phyloP scores from a whole-genome alignment of 306 rosid genomes.

The Medicago ruthenica region DNA sequence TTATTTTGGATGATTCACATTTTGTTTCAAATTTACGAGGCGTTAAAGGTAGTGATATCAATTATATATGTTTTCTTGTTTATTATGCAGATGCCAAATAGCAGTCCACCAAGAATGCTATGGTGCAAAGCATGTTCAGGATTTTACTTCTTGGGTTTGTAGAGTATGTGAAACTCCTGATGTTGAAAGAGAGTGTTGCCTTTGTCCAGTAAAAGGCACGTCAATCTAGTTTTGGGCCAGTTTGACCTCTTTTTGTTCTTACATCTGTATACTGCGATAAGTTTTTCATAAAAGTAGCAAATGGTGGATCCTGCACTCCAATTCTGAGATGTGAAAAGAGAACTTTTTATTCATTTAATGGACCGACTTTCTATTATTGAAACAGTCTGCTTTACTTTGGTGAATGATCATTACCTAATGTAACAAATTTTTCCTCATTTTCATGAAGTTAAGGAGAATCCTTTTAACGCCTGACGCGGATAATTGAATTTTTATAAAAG shows the following conservation, averaged over 20 bases:
- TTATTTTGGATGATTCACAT: slow-evolving; percentile 10
- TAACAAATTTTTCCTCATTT: not conserved
- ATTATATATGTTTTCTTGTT: no score
- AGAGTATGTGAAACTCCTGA: slow-evolving; percentile 94
- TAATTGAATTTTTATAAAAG: slow-evolving; percentile 23
- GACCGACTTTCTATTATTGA: slow-evolving; percentile 17
- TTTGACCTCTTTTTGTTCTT: slow-evolving; percentile 27
- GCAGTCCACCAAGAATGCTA: slow-evolving; percentile 99
- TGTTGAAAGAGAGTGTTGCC: slow-evolving; percentile 89
- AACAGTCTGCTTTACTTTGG: slow-evolving; percentile 24
- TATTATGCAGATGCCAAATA: slow-evolving; percentile 82
- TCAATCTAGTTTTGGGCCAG: slow-evolving; percentile 41
- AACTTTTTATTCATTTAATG: slow-evolving; percentile 26
- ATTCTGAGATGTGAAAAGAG: slow-evolving; percentile 29
- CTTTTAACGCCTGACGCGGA: slow-evolving; percentile 21
- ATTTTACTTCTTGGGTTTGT: slow-evolving; percentile 99
- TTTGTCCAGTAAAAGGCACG: slow-evolving; percentile 95
- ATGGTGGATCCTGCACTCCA: slow-evolving; percentile 18
- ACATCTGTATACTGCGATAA: slow-evolving; percentile 24
- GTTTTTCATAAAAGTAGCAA: slow-evolving; percentile 17
- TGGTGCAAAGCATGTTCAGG: slow-evolving; percentile 80
- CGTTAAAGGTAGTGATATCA: no score
- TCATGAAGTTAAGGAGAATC: slow-evolving; percentile 11
- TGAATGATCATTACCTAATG: slow-evolving; percentile 22
- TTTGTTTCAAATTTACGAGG: slow-evolving; percentile 25